Evolutionary conservation across 139 green algal genomes (phyloP).

Genomic region (Micractinium conductrix): DNA sequence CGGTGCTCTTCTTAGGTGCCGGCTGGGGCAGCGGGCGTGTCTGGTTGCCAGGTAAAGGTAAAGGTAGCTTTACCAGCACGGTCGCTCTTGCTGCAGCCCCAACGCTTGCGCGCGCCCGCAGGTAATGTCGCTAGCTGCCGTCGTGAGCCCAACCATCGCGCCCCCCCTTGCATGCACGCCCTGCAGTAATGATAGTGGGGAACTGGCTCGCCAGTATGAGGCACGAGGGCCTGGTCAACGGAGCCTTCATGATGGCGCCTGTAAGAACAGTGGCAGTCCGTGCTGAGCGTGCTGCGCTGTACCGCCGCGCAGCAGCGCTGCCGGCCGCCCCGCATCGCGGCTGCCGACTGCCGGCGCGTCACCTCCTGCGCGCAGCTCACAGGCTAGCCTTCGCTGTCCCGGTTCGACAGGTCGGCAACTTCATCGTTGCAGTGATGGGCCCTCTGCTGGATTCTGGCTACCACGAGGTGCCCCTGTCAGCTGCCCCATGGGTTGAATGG

Average conservation of each 20-base stretch:
- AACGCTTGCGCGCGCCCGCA: too few relatives aligned
- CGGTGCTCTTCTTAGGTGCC: not conserved
- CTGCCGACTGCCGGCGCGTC: not conserved
- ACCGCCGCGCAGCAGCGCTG: too few relatives aligned
- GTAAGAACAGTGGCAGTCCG: not conserved
- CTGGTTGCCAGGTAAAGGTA: too few relatives aligned
- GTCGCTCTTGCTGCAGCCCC: too few relatives aligned
- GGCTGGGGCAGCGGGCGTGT: too few relatives aligned
- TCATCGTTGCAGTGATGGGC: slow-evolving; percentile 50
- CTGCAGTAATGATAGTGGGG: slow-evolving; percentile 36
- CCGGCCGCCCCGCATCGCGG: not conserved
- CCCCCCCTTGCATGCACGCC: not conserved
- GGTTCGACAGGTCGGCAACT: slow-evolving; percentile 37
- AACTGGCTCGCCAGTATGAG: slow-evolving; percentile 45
- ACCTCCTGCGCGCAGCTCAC: not conserved
- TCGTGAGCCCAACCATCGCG: not conserved
- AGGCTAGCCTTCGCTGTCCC: too few relatives aligned
- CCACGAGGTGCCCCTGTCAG: not conserved
- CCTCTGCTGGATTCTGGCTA: slow-evolving; percentile 3
- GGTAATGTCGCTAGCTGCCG: too few relatives aligned
- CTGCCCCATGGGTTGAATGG: too few relatives aligned
- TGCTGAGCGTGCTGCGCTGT: too few relatives aligned
- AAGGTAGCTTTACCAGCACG: too few relatives aligned
- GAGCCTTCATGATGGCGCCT: slow-evolving; percentile 49
- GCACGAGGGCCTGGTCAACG: slow-evolving; percentile 60